A percentile compares a stretch with the other conserved stretches of the same genome.
These are phyloP conservation scores for Paramecium pentaurelia DNA, from an alignment of 73 alveolate species.

Conservation along the genomic window DNA sequence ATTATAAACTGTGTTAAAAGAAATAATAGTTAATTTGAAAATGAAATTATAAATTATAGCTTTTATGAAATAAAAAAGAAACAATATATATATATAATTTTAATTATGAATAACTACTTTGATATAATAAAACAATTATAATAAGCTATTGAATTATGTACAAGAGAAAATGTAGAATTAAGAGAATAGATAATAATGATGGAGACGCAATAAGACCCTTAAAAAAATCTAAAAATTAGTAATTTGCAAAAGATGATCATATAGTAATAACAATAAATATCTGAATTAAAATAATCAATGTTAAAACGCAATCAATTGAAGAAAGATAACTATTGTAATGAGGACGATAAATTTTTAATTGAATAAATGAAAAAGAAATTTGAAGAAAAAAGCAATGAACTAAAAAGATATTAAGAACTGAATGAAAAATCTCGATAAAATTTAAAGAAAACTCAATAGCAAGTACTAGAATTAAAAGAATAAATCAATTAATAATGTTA, in stretches of 20 bases:
- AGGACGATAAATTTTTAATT: neutral
- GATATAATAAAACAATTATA: neutral
- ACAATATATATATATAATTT: neutral
- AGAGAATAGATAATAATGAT: neutral
- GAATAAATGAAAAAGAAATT: neutral
- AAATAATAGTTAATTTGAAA: no score
- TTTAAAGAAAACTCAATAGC: neutral
- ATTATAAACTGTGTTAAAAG: no score
- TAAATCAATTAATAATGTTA: neutral
- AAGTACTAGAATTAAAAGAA: neutral
- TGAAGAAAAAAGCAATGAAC: neutral
- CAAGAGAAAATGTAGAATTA: neutral
- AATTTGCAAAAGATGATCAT: neutral
- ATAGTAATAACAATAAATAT: neutral
- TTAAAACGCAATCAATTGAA: neutral
- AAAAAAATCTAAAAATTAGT: neutral
- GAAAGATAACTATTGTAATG: neutral
- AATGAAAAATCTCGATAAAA: neutral
- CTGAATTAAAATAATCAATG: neutral
- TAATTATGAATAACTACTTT: neutral
- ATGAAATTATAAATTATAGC: no score
- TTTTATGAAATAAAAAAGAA: no score
- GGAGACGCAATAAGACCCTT: neutral
- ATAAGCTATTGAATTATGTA: neutral
- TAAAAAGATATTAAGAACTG: neutral